Evolutionary conservation across 2,329 filamentous ascomycete species (phyloP).

Genomic region (Alternaria viburni): DNA sequence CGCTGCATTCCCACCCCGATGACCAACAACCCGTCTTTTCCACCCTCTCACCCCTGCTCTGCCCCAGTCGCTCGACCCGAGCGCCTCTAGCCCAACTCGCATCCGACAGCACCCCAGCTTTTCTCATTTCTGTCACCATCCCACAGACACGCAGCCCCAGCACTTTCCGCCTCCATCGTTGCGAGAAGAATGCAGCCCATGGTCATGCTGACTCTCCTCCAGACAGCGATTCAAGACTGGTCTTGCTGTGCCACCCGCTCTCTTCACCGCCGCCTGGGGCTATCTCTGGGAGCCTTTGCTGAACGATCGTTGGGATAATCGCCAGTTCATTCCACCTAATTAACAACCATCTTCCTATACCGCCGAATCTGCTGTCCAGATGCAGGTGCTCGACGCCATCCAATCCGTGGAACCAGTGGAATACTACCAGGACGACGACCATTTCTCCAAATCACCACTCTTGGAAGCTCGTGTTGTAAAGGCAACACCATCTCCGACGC

Average conservation of each 20-base stretch:
- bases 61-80: conserved; percentile 17
- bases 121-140: conserved; percentile 7
- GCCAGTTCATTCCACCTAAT: conserved; percentile 4
- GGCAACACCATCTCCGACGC: conserved; percentile 58
- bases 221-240: conserved; percentile 31
- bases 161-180: background rate
- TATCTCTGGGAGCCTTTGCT: conserved; percentile 23
- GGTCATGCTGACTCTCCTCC: conserved; percentile 36
- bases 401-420: background rate
- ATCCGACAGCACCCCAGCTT: conserved; percentile 15
- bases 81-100: conserved; percentile 21
- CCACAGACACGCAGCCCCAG: background rate
- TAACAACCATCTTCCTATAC: background rate
- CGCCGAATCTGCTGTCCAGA: conserved; percentile 8
- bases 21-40: conserved; percentile 16
- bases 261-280: conserved; percentile 22
- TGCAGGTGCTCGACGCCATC: conserved; percentile 35
- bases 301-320: conserved; percentile 32
- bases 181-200: conserved; percentile 24
- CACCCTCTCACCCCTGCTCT: conserved; percentile 18
- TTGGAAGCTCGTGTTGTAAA: conserved; percentile 50
- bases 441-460: conserved; percentile 51
- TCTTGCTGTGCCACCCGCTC: conserved; percentile 27
- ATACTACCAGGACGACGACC: conserved; percentile 61
- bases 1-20: conserved; percentile 17